Evolutionary conservation across 108 stramenopile species (phyloP).

Genomic region (Nitzschia sp.): DNA sequence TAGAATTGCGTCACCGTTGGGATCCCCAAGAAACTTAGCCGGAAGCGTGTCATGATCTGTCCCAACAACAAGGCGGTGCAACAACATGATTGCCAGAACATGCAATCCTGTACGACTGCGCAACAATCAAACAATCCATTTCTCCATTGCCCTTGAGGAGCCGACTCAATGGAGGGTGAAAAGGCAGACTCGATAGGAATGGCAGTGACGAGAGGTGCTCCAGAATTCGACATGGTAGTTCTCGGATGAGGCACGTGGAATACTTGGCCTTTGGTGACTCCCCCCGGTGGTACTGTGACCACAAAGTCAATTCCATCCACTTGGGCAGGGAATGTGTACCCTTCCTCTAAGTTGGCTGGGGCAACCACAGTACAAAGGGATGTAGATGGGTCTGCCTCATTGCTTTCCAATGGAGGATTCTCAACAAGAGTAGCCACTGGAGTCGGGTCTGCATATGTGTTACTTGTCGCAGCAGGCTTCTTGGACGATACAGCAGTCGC

Average conservation of each 20-base stretch:
- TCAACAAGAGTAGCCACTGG: too few species aligned
- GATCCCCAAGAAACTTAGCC: conserved; percentile 39
- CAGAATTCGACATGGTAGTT: not conserved
- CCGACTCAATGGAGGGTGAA: not conserved
- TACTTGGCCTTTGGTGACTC: conserved; percentile 29
- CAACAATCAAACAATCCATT: conserved; percentile 25
- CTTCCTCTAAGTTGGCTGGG: conserved; percentile 23
- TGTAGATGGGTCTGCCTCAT: too few species aligned
- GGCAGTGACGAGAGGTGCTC: not conserved
- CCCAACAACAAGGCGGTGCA: conserved; percentile 31
- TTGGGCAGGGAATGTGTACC: conserved; percentile 26
- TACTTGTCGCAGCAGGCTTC: not conserved
- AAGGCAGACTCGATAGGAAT: not conserved
- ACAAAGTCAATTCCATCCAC: conserved; percentile 36
- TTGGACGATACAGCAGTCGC: not conserved
- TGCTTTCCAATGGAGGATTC: too few species aligned
- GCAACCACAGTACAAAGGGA: conserved; percentile 21
- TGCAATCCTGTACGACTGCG: conserved; percentile 5
- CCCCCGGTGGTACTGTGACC: conserved; percentile 41
- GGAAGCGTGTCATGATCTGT: conserved; percentile 51
- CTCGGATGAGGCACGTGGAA: conserved; percentile 33
- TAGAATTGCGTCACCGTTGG: conserved; percentile 5
- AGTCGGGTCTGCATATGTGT: too few species aligned
- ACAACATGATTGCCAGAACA: conserved; percentile 20
- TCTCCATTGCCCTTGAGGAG: conserved; percentile 22